These are phyloP conservation scores for Dendrobium nobile DNA, from an alignment of 106 monocot genomes.

Conservation along the genomic window DNA sequence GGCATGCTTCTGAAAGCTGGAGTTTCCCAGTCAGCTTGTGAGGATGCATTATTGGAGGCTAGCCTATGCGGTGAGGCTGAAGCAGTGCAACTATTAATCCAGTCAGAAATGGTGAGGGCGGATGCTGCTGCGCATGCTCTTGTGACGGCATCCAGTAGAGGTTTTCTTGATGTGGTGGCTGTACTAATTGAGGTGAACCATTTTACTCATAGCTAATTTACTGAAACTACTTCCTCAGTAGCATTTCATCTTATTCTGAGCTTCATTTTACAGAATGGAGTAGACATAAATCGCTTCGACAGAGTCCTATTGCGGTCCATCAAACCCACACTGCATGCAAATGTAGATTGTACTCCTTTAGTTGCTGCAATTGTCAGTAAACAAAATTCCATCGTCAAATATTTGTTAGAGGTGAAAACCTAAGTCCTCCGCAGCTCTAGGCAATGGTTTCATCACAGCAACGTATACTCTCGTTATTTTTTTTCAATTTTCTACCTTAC, in stretches of 20 bases:
- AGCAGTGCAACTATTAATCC: conserved; percentile 33
- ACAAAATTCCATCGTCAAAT: conserved; percentile 39
- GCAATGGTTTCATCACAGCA: neutral
- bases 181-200: conserved; percentile 33
- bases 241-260: no score
- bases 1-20: conserved; percentile 48
- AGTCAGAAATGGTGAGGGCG: conserved; percentile 35
- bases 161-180: conserved; percentile 48
- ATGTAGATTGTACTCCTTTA: conserved; percentile 62
- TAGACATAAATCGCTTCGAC: conserved; percentile 39
- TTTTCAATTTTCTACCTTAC: no score
- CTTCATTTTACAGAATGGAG: conserved; percentile 37
- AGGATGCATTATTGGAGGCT: conserved; percentile 54
- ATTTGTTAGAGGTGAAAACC: conserved; percentile 40
- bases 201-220: neutral
- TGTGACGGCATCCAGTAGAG: conserved; percentile 48
- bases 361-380: conserved; percentile 49
- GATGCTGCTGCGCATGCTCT: conserved; percentile 40
- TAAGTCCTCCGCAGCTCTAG: neutral
- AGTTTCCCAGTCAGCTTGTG: conserved; percentile 42
- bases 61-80: conserved; percentile 36
- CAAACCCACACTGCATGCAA: conserved; percentile 51
- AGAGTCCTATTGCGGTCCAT: conserved; percentile 46
- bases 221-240: neutral
- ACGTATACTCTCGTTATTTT: no score